Percentiles rank a stretch among this genome's conserved stretches.
phyloP scores from a whole-genome alignment of 108 stramenopile genomes.

The Fragilariopsis cylindrus region DNA sequence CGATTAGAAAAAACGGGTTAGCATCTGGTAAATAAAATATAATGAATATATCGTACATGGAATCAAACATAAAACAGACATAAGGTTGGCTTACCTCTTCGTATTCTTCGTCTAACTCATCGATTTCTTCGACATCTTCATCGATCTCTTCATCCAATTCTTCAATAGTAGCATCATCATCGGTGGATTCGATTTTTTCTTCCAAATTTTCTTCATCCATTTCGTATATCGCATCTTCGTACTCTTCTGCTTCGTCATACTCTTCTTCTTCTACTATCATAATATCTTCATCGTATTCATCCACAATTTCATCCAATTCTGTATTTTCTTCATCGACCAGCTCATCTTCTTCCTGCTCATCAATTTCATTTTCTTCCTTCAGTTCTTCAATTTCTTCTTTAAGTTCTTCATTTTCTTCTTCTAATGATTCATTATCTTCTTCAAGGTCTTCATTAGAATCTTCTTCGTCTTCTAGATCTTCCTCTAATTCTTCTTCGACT shows the following conservation, averaged over 20 bases:
- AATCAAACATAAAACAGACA: not conserved
- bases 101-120: conserved; percentile 26
- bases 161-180: conserved; percentile 4
- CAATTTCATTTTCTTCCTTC: conserved; percentile 31
- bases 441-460: conserved; percentile 24
- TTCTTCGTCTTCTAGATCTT: conserved; percentile 32
- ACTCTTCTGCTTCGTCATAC: conserved; percentile 9
- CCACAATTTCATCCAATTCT: conserved; percentile 14
- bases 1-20: not conserved
- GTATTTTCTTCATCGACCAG: conserved; percentile 22
- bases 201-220: conserved; percentile 24
- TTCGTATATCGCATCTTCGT: conserved; percentile 12
- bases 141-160: conserved; percentile 17
- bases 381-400: conserved; percentile 43
- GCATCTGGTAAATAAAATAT: not conserved
- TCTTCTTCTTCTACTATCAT: conserved; percentile 21
- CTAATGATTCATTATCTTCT: conserved; percentile 24
- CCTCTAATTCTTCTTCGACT: conserved; percentile 14
- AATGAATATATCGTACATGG: not conserved
- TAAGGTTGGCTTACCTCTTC: conserved; percentile 15
- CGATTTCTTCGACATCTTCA: conserved; percentile 18
- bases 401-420: conserved; percentile 44
- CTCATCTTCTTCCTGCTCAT: conserved; percentile 33
- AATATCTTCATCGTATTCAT: conserved; percentile 35
- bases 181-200: conserved; percentile 8